Base-by-base conservation (phyloP, 2,329 filamentous ascomycete species). In the Stemphylium vesicarium region DNA sequence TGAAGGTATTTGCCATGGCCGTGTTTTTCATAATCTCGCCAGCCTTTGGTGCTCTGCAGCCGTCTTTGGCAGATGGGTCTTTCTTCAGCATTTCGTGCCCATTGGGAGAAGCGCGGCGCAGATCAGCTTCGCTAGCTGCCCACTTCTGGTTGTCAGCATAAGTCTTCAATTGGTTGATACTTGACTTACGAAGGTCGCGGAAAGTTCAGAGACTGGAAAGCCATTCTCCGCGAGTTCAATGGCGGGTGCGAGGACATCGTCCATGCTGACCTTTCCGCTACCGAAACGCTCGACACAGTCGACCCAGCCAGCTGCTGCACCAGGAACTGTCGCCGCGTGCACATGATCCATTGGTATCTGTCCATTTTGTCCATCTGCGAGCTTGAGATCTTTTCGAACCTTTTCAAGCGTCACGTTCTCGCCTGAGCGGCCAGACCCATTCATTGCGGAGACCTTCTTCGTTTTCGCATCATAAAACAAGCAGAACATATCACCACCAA, bases 401-500 rank as follows among this genome's bases (percentile, higher is more conserved):
- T 80, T 82, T 48, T 92, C 88, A 0, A 96, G 81, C 0, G 87
- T 90, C 59, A 80, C 86, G 33, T 88, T 86, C 46, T 78, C 81
- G 4, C 90, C 87, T 3, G 92, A 86, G 24, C 95, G 87, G n/a
- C 95, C 95, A 1, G 93, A 97, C 16, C 93, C 95, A 75, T 99
- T 99, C 75, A 98, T 80, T 9, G 92, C 91, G 50, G 87, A 88
- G 8, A 98, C 88, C 60, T 90, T 89, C 71, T 90, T 89, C 0
- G 88, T 91, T 65, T 88, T 85, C 37, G 92, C 91, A 72, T 96
- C 85, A 80, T 94, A 98, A 81, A 86, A 97, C 32, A 98, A 85
- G 75, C 93, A 93, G 79, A 98, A 99, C 87, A 96, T 92, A 78
- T 99, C 95, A 59, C 95, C 95, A 53, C 95, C 95, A 56, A 99